Evolutionary conservation across 192 early-diverging fungal genomes (phyloP), one percentile per base, ranked within the genome.

Genomic region (Dimargaris cristalligena): DNA sequence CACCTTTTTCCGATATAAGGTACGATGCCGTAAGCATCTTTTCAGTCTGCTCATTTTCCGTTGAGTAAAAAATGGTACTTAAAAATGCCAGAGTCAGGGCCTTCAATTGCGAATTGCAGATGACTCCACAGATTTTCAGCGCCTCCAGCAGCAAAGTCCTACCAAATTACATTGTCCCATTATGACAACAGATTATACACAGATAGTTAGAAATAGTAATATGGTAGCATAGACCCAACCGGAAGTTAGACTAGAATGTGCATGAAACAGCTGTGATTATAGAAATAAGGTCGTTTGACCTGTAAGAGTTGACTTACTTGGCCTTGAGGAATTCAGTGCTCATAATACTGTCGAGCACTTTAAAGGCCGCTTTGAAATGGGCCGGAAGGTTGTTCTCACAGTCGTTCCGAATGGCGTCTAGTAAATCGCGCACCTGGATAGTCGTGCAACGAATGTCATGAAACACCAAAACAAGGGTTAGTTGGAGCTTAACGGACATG

Each of bases 21-120:
- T 56, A 34, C 1, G 54, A 29, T 20, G 31, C 23, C 11, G 30
- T 32, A 28, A 56, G 54, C 54, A 56, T 56, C 18, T 56, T 56
- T 33, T 56, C 54, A 1, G 54, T 56, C 29, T 56, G 54, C 34
- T n/a, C 54, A 16, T 23, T 56, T 4, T 56, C 32, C 4, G 54
- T 56, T 9, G 34, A 20, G 20, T 20, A 34, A 23, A 56, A 56
- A 33, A 56, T 56, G 13, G 54, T 33, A 29, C 54, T 23, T 56
- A 56, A 33, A 33, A 56, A 56, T 1, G 54, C 34, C 29, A 56
- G 23, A 1, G 54, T 56, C 16, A 34, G 20, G 13, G 54, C 26
- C 32, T 56, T 10, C 8, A 56, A 23, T 33, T 56, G 54, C 4
- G 54, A n/a, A 14, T 56, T 34, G 31, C 34, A 56, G 2, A 56